Base-by-base conservation (phyloP, 2,329 filamentous ascomycete genomes). In the Stemphylium beticola region DNA sequence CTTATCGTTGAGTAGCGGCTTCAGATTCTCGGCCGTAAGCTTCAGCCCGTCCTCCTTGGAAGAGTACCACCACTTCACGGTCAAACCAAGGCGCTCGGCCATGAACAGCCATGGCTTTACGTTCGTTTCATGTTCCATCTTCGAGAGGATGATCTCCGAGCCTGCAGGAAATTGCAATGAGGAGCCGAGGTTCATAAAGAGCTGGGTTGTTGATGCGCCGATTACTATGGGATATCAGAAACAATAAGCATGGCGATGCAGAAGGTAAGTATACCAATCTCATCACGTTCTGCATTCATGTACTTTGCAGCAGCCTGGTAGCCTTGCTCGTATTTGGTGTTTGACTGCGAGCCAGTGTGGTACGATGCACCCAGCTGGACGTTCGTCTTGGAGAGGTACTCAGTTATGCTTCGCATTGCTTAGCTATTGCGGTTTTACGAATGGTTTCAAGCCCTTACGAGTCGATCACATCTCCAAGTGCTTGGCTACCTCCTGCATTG, bases 361-460 rank as follows among this genome's bases (percentile, higher is more conserved):
- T 93, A 93, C 0, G 84, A 85, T 2, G 88, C 89, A 17, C 89
- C 90, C 0, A 92, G 82, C 71, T 93, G 90, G 37, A 92, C 89
- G 61, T 93, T 92, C 58, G 81, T 87, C 24, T 81, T 82, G 33
- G 82, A 78, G 8, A 92, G 80, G 64, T 93, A 92, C 20, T 85
- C 79, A 1, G 79, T 79, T 50, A 93, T 86, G 1, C 87, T 71
- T 17, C 2, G 9, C 2, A 20, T 10, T 0, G 10, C 10, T 62
- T 42, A 65, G 57, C 24, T 11, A 12, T 24, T 2, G 2, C 33
- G 6, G 26, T 2, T 2, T 2, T 10, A 3, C 14, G 12, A 11
- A 4, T 20, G n/a, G 4, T 11, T 3, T 7, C 5, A 14, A 5
- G 4, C 3, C 39, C 82, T 75, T 71, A 89, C 86, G 83, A 82